phyloP scores from a whole-genome alignment of 495 filamentous ascomycete species.

The Aspergillus cristatus region DNA sequence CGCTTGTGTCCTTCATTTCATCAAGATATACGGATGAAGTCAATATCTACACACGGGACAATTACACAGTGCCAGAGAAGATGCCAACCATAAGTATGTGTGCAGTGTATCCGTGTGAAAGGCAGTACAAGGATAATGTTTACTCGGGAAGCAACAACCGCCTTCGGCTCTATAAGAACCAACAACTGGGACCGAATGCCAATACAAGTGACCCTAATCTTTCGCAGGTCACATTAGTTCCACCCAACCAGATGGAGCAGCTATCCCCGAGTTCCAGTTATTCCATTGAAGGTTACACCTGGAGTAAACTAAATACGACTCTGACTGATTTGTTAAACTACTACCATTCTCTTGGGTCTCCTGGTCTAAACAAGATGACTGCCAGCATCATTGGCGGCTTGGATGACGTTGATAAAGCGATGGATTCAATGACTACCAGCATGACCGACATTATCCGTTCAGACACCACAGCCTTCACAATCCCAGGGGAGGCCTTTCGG shows the following conservation, averaged over 20 bases:
- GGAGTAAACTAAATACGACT: not conserved
- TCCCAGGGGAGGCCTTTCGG: not conserved
- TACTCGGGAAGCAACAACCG: not conserved
- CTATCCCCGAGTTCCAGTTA: not conserved
- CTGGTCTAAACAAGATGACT: not conserved
- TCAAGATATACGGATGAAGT: not conserved
- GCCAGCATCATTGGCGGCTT: not conserved
- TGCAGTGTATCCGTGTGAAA: not conserved
- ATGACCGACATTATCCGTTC: not conserved
- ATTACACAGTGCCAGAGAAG: not conserved
- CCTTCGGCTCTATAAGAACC: not conserved
- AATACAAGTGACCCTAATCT: not conserved
- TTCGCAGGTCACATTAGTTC: not conserved
- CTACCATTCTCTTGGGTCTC: not conserved
- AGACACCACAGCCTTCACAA: not conserved
- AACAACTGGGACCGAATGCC: not conserved
- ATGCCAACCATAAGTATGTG: not conserved
- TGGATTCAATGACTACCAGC: not conserved
- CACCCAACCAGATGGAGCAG: not conserved
- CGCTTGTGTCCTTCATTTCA: not conserved
- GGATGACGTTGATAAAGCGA: not conserved
- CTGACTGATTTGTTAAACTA: not conserved
- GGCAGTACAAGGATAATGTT: not conserved
- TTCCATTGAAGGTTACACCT: not conserved
- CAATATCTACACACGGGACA: not conserved